A percentile compares a stretch with the other conserved stretches of the same genome.
These are phyloP conservation scores for Claviceps maximensis DNA, from an alignment of 2,329 filamentous ascomycete species.

Conservation along the genomic window DNA sequence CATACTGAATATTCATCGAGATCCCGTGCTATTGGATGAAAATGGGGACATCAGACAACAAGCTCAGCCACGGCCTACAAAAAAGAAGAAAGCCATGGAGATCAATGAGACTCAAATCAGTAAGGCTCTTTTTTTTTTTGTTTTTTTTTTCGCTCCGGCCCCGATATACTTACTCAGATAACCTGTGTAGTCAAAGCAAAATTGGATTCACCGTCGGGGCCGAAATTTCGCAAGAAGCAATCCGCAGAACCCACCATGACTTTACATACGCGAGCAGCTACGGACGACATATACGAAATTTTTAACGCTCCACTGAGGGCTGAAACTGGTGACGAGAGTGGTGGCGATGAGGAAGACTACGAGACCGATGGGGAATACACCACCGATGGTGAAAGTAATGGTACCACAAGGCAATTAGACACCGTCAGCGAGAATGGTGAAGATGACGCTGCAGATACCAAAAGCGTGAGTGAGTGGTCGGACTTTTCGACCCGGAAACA, in stretches of 20 bases:
- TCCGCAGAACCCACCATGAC: constrained; percentile 88
- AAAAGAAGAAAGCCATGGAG: constrained; percentile 71
- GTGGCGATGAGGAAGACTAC: constrained; percentile 50
- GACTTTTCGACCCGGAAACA: constrained; percentile 69
- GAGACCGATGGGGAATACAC: constrained; percentile 67
- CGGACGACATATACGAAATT: constrained; percentile 93
- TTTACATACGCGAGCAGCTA: constrained; percentile 85
- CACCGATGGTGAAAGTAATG: constrained; percentile 73
- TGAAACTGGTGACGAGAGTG: constrained; percentile 26
- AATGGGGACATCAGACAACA: constrained; percentile 40
- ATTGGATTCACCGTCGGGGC: constrained; percentile 74
- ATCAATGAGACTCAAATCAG: constrained; percentile 87
- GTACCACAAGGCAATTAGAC: constrained; percentile 55
- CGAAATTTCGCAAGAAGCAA: constrained; percentile 70
- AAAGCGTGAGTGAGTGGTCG: constrained; percentile 72
- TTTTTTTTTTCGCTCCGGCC: background rate
- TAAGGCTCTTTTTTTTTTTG: constrained; percentile 28
- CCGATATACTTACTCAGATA: constrained; percentile 16
- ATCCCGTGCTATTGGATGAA: constrained; percentile 39
- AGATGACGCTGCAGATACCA: constrained; percentile 42
- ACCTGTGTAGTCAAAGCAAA: constrained; percentile 72
- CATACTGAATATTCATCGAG: constrained; percentile 31
- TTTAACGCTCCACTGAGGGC: constrained; percentile 64
- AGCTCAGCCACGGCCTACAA: constrained; percentile 33
- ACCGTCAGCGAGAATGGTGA: constrained; percentile 26